A percentile compares a stretch with the other conserved stretches of the same genome.
These are phyloP conservation scores for Ulota crispa DNA, from an alignment of 225 moss, liverwort and hornwort species.

Conservation along the genomic window DNA sequence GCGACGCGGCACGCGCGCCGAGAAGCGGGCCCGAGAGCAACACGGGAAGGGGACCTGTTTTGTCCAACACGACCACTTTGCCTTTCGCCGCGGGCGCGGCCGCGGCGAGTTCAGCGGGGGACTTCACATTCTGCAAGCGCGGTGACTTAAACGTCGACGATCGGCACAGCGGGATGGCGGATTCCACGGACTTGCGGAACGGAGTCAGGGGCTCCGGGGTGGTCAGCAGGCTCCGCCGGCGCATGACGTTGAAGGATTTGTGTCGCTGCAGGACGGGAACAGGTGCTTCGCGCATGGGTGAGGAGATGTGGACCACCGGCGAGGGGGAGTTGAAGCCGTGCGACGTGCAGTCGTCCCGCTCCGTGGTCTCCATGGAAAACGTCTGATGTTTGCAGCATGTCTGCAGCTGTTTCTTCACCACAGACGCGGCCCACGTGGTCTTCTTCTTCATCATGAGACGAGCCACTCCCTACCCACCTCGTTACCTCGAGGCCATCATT, in stretches of 20 bases:
- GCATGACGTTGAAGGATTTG: slow-evolving; percentile 44
- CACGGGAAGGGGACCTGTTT: slow-evolving; percentile 40
- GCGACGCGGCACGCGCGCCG: slow-evolving; percentile 28
- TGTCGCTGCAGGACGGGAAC: slow-evolving; percentile 34
- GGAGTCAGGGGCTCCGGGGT: slow-evolving; percentile 48
- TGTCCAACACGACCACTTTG: slow-evolving; percentile 33
- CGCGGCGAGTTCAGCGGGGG: background rate
- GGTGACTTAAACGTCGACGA: slow-evolving; percentile 40
- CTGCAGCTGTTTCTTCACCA: slow-evolving; percentile 64
- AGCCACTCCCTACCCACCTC: background rate
- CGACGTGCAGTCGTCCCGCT: slow-evolving; percentile 40
- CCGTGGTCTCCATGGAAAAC: slow-evolving; percentile 46
- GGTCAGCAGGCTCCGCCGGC: slow-evolving; percentile 32
- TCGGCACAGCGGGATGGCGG: slow-evolving; percentile 49
- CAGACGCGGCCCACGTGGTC: slow-evolving; percentile 55
- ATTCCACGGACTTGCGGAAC: slow-evolving; percentile 53
- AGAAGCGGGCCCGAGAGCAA: slow-evolving; percentile 48
- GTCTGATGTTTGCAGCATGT: slow-evolving; percentile 52
- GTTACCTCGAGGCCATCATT: slow-evolving; percentile 27
- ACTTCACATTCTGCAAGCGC: slow-evolving; percentile 29
- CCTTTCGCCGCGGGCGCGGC: slow-evolving; percentile 4
- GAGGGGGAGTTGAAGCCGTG: slow-evolving; percentile 36
- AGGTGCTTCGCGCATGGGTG: slow-evolving; percentile 38
- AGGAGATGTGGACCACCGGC: slow-evolving; percentile 44
- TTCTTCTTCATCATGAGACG: slow-evolving; percentile 51